Conservation (phyloP, 192 early-diverging fungal genomes). For the Podila verticillata region DNA sequence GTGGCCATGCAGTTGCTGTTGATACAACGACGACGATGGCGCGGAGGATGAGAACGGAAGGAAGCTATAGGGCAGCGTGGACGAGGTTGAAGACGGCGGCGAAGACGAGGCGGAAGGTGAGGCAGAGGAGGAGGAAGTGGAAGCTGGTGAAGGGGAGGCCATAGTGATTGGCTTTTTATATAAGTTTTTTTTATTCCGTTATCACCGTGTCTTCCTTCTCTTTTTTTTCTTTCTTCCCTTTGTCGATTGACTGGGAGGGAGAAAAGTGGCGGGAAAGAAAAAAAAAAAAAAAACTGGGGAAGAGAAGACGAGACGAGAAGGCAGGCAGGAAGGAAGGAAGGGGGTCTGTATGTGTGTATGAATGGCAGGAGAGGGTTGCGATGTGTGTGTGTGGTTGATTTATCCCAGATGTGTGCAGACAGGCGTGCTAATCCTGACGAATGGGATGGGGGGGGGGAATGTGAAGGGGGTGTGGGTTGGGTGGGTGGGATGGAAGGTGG, state of each 20-base stretch:
- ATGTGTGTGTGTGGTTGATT: background rate
- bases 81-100: constrained; percentile 2
- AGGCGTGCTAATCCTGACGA: background rate
- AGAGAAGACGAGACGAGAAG: background rate
- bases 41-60: background rate
- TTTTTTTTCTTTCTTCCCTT: background rate
- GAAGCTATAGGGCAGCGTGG: background rate
- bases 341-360: background rate
- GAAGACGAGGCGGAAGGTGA: constrained; percentile 1
- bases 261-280: background rate
- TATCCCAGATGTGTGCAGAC: background rate
- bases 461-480: background rate
- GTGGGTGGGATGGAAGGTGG: background rate
- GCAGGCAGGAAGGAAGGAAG: background rate
- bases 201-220: background rate
- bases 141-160: constrained; percentile 3
- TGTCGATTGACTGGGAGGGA: background rate
- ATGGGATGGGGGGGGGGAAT: constrained; percentile 7
- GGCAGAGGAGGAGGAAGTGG: constrained; percentile 2
- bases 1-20: background rate
- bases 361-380: too few relatives aligned
- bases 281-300: background rate
- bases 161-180: constrained; percentile 2
- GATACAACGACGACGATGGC: background rate
- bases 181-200: background rate